Base-by-base conservation (phyloP, 192 early-diverging fungal species). In the Coemansia sp. region DNA sequence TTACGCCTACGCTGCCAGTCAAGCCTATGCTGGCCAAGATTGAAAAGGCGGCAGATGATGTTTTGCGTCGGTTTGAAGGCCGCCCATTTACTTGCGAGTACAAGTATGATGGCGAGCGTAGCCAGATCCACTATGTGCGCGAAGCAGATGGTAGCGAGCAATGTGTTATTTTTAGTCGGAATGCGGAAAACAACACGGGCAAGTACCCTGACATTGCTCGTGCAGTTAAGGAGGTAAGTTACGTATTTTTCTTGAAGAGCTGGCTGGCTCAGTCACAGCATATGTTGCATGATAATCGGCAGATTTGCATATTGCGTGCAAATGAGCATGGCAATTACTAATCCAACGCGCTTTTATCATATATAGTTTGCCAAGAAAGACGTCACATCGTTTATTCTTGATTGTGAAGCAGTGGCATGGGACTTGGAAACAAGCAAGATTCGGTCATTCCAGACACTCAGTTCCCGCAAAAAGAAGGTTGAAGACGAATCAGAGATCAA, bases 1-100 rank as follows among this genome's bases (percentile, higher is more conserved):
- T 99, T 38, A 89, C 88, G 13, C 94, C 97, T 20, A 93, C 93
- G 2, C 91, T 99, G 48, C 97, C 97, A 6, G 79, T 98, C 13
- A 98, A 99, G 53, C 97, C 97, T 9, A 99, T 99, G 97, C 84
- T 99, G 60, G 97, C 97, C 8, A 95, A 98, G 80, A 96, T 96
- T 8, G 98, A 96, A 40, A 98, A 97, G 70, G 84, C 84, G 30
- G 78, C 98, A 5, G 85, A 87, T 0, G 97, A 99, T 52, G 89
- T 98, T 16, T 62, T 99, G 77, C 86, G 98, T 49, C 82, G 95
- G 13, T 97, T 99, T 54, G 94, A 97, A 53, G 89, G 84, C 19
- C 85, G 88, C 55, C 80, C 82, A 3, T 99, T 99, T 61, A 96
- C 92, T 5, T 99, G 97, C 68, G 97, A 99, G 70, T 97, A 86